A percentile compares a stretch with the other conserved stretches of the same genome.
These are phyloP conservation scores for Mortierella sp. DNA, from an alignment of 371 early-diverging fungal species.

Conservation along the genomic window DNA sequence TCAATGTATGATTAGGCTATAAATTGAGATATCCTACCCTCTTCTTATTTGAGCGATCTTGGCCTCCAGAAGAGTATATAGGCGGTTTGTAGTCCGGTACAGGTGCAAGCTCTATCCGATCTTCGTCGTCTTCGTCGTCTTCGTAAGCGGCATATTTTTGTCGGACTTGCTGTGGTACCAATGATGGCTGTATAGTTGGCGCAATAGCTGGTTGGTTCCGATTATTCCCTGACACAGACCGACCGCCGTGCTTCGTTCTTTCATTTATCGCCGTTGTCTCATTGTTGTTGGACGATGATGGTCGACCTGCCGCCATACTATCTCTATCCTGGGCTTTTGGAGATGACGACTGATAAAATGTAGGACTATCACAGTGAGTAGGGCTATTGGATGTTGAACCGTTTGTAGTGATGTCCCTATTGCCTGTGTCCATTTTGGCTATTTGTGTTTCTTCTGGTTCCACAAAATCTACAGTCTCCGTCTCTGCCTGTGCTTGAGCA, in stretches of 20 bases:
- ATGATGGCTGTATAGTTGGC: not conserved
- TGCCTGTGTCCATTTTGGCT: not conserved
- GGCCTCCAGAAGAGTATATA: slow-evolving; percentile 20
- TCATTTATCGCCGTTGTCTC: not conserved
- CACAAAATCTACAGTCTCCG: slow-evolving; percentile 3
- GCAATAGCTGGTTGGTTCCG: not conserved
- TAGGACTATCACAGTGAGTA: not conserved
- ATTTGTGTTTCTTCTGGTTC: not conserved
- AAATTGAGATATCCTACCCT: slow-evolving; percentile 16
- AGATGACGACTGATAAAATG: not conserved
- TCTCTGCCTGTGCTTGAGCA: slow-evolving; percentile 9
- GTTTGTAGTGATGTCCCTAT: not conserved
- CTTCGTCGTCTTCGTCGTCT: slow-evolving; percentile 22
- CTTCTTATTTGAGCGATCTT: slow-evolving; percentile 38
- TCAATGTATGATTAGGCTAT: too few species aligned
- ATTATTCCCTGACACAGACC: not conserved
- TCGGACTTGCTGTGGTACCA: not conserved
- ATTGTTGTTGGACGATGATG: not conserved
- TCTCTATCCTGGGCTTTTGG: not conserved
- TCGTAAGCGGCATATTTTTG: slow-evolving; percentile 21
- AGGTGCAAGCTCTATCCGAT: slow-evolving; percentile 14
- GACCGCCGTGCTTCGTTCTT: not conserved
- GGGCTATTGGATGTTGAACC: not conserved
- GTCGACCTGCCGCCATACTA: not conserved
- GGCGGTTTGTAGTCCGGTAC: not conserved